Conservation (phyloP, 2,329 filamentous ascomycete species). For the Metarhizium sp. region DNA sequence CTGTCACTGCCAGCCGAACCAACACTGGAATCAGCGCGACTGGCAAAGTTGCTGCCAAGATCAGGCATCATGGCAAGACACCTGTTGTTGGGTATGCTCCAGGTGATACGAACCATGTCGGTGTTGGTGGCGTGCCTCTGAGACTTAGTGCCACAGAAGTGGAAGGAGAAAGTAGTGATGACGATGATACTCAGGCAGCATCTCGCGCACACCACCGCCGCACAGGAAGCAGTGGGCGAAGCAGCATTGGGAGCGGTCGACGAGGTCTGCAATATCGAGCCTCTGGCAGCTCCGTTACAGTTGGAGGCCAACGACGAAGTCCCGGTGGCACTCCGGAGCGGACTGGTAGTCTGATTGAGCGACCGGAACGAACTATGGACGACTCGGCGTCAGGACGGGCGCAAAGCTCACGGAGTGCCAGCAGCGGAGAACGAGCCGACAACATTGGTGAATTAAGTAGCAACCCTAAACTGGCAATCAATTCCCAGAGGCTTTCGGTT, state of each 20-base stretch:
- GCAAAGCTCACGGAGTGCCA: conserved; percentile 43
- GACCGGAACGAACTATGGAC: conserved; percentile 23
- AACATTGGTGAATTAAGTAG: conserved; percentile 44
- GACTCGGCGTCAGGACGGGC: conserved; percentile 38
- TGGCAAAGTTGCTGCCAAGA: conserved; percentile 70
- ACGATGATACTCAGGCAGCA: conserved; percentile 47
- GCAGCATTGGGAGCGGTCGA: conserved; percentile 50
- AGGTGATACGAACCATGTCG: conserved; percentile 59
- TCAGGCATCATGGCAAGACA: conserved; percentile 75
- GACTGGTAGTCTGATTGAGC: conserved; percentile 39
- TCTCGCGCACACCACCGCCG: conserved; percentile 54
- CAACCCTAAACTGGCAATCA: conserved; percentile 44
- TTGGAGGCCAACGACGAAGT: conserved; percentile 32
- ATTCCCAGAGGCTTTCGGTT: conserved; percentile 47
- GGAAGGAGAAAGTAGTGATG: conserved; percentile 76
- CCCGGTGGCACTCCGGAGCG: conserved; percentile 48
- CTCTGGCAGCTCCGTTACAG: conserved; percentile 35
- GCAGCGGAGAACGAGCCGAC: conserved; percentile 52
- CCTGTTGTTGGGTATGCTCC: conserved; percentile 71
- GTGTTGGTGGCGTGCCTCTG: conserved; percentile 74
- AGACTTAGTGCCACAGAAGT: conserved; percentile 93
- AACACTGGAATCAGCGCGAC: conserved; percentile 53
- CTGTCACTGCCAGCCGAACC: conserved; percentile 38
- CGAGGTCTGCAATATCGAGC: conserved; percentile 40
- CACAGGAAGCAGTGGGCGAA: conserved; percentile 67